These are phyloP conservation scores for Vitis rotundifolia DNA, from an alignment of 164 flowering plant genomes.

Conservation along the genomic window DNA sequence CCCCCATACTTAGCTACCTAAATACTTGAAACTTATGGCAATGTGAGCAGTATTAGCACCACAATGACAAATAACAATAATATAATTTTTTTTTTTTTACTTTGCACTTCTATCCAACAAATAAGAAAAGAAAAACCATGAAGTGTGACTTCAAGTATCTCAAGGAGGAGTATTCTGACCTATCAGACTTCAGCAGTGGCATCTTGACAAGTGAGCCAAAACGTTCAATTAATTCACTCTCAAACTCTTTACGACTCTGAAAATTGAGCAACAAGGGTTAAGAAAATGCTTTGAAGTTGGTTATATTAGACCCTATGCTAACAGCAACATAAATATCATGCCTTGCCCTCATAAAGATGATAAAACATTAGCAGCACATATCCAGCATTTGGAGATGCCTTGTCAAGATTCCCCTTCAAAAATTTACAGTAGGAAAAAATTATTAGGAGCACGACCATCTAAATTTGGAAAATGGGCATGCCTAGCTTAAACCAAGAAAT, in stretches of 20 bases:
- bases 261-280: conserved; percentile 7
- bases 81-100: no score
- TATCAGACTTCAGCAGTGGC: conserved; percentile 80
- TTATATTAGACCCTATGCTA: neutral
- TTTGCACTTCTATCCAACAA: neutral
- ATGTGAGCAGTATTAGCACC: no score
- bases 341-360: conserved; percentile 96
- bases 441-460: neutral
- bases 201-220: conserved; percentile 89
- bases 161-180: conserved; percentile 44
- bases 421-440: conserved; percentile 8
- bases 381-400: conserved; percentile 88
- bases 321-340: conserved; percentile 17
- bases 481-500: neutral
- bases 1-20: no score
- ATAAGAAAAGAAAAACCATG: no score
- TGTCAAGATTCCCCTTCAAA: conserved; percentile 89
- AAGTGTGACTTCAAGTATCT: neutral
- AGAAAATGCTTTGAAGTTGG: conserved; percentile 1
- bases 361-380: conserved; percentile 94
- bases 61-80: no score
- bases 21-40: no score
- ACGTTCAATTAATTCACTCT: conserved; percentile 70
- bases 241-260: conserved; percentile 83
- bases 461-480: neutral